Conservation (phyloP, 306 rosid genomes). For the Fragaria iinumae region DNA sequence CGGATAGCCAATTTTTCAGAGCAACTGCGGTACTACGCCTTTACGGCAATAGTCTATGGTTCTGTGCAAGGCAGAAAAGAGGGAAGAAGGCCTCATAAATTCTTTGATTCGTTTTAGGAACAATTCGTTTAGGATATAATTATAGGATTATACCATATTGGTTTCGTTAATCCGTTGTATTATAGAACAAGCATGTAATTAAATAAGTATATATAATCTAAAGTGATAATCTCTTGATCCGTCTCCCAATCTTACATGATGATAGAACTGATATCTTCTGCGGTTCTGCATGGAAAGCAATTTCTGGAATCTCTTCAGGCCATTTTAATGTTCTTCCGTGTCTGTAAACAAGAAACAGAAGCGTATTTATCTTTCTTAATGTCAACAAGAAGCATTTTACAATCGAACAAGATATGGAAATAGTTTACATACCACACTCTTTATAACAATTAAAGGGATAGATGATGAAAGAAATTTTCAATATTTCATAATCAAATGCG, state of each 20-base stretch:
- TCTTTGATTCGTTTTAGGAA: conserved; percentile 57
- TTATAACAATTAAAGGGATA: too few species aligned
- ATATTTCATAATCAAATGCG: background rate
- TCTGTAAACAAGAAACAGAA: background rate
- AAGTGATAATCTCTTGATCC: background rate
- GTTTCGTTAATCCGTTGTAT: conserved; percentile 38
- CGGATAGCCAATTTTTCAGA: conserved; percentile 3
- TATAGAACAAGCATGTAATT: conserved; percentile 21
- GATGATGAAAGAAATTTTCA: too few species aligned
- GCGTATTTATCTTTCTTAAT: background rate
- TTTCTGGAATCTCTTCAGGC: background rate
- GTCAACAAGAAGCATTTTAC: background rate
- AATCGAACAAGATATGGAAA: background rate
- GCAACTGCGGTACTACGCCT: conserved; percentile 11
- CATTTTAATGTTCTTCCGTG: background rate
- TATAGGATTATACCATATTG: conserved; percentile 6
- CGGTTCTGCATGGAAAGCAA: background rate
- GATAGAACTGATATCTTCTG: background rate
- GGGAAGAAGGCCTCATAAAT: conserved; percentile 29
- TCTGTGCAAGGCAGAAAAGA: background rate
- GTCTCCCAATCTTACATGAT: background rate
- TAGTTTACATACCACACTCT: too few species aligned
- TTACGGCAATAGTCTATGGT: conserved; percentile 21
- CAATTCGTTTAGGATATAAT: conserved; percentile 41
- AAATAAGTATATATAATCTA: conserved; percentile 15